Percentiles rank a stretch among this genome's conserved stretches.
Evolutionary conservation across 2,329 filamentous ascomycete genomes (phyloP).

Genomic region (Fusarium chaquense): DNA sequence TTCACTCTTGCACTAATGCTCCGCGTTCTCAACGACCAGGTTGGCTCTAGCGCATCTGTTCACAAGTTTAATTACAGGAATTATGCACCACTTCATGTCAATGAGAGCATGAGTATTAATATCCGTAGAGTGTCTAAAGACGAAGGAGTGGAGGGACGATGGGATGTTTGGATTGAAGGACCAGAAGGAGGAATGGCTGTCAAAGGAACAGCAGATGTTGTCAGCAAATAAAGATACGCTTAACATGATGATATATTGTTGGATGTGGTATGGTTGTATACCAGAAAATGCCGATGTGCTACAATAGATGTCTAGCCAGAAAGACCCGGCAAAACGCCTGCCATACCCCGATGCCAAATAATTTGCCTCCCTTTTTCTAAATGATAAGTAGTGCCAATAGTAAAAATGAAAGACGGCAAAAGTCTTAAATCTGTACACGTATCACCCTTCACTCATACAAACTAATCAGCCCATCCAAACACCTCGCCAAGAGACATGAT

Average conservation of each 20-base stretch:
- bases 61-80: slow-evolving; percentile 81
- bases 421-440: slow-evolving; percentile 7
- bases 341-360: slow-evolving; percentile 14
- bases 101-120: slow-evolving; percentile 78
- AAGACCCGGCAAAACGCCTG: slow-evolving; percentile 11
- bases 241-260: background rate
- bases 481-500: slow-evolving; percentile 84
- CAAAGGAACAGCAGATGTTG: slow-evolving; percentile 62
- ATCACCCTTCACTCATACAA: background rate
- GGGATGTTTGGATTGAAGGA: slow-evolving; percentile 55
- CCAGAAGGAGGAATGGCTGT: slow-evolving; percentile 72
- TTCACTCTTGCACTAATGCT: slow-evolving; percentile 83
- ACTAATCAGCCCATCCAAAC: slow-evolving; percentile 80
- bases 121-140: slow-evolving; percentile 60
- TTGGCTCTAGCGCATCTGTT: slow-evolving; percentile 54
- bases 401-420: background rate
- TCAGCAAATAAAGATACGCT: background rate
- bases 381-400: background rate
- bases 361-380: slow-evolving; percentile 7
- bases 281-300: slow-evolving; percentile 30
- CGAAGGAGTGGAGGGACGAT: slow-evolving; percentile 54
- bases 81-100: slow-evolving; percentile 81
- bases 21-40: slow-evolving; percentile 63
- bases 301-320: slow-evolving; percentile 24
- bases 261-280: slow-evolving; percentile 12